A percentile compares a stretch with the other conserved stretches of the same genome.
Evolutionary conservation across 108 stramenopile genomes (phyloP).

Genomic region (Cylindrotheca fusiformis): DNA sequence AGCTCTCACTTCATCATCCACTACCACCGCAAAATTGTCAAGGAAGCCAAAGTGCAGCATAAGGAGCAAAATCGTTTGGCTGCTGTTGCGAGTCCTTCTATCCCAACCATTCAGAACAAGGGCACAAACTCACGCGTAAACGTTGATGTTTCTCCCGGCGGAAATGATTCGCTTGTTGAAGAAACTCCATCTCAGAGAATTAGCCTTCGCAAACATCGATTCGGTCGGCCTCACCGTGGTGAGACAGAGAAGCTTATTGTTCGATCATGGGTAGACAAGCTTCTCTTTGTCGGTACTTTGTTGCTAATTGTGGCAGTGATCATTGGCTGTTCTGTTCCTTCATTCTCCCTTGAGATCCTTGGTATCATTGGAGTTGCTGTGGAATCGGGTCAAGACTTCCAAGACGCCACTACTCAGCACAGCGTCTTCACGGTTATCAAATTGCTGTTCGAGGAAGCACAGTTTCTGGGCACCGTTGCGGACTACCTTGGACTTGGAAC

Average conservation of each 20-base stretch:
- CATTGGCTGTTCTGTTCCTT: constrained; percentile 55
- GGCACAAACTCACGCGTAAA: not conserved
- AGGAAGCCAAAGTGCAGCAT: constrained; percentile 8
- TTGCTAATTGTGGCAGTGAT: constrained; percentile 44
- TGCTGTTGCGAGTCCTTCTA: not conserved
- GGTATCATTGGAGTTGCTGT: constrained; percentile 75
- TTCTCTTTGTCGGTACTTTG: constrained; percentile 20
- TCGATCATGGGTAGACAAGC: constrained; percentile 31
- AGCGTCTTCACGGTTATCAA: constrained; percentile 53
- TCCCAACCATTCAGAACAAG: not conserved
- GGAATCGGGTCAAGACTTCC: constrained; percentile 66
- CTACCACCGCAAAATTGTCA: constrained; percentile 63
- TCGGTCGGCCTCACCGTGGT: constrained; percentile 44
- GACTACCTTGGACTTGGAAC: constrained; percentile 61
- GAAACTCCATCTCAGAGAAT: not conserved
- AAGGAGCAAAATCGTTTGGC: not conserved
- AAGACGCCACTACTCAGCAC: constrained; percentile 50
- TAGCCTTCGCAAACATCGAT: constrained; percentile 21
- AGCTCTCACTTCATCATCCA: constrained; percentile 82
- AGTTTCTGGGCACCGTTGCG: constrained; percentile 38
- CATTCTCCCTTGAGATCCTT: constrained; percentile 63
- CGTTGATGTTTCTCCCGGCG: not conserved
- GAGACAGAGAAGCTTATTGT: constrained; percentile 34
- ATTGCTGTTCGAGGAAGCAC: constrained; percentile 70
- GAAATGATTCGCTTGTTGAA: not conserved